These are phyloP conservation scores for Phialophora chinensis DNA, from an alignment of 2,329 filamentous ascomycete species.

Conservation along the genomic window DNA sequence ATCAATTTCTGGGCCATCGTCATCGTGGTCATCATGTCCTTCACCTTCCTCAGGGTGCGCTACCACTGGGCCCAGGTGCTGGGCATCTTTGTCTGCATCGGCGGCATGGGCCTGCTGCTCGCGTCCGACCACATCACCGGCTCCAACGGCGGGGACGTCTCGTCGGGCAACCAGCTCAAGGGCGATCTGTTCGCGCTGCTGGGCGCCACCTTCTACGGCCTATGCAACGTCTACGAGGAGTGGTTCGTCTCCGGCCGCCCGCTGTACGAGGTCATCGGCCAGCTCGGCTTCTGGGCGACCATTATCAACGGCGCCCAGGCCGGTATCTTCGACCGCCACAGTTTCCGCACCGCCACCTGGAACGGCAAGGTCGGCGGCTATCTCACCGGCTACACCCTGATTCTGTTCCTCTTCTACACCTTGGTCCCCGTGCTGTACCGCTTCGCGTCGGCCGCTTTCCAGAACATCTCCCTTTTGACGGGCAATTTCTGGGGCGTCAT, in stretches of 20 bases:
- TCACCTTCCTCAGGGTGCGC: conserved; percentile 80
- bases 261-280: conserved; percentile 90
- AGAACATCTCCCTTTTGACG: conserved; percentile 93
- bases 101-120: conserved; percentile 85
- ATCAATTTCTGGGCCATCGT: conserved; percentile 99
- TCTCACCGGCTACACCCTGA: conserved; percentile 85
- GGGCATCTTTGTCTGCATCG: conserved; percentile 89
- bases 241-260: conserved; percentile 87
- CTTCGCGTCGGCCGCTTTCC: conserved; percentile 89
- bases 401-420: conserved; percentile 83
- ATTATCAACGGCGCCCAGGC: conserved; percentile 91
- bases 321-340: conserved; percentile 83
- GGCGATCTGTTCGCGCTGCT: conserved; percentile 91
- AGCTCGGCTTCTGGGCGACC: conserved; percentile 85
- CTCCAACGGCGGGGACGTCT: conserved; percentile 66
- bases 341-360: conserved; percentile 71
- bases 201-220: conserved; percentile 87
- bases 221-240: conserved; percentile 91
- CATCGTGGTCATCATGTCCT: conserved; percentile 84
- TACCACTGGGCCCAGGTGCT: conserved; percentile 85
- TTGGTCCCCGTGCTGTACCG: conserved; percentile 86
- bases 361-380: conserved; percentile 75
- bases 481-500: conserved; percentile 97
- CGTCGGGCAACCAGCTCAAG: conserved; percentile 73
- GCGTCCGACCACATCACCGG: conserved; percentile 84